Base-by-base conservation (phyloP, 305 asterid species). In the Solanum hybrid region DNA sequence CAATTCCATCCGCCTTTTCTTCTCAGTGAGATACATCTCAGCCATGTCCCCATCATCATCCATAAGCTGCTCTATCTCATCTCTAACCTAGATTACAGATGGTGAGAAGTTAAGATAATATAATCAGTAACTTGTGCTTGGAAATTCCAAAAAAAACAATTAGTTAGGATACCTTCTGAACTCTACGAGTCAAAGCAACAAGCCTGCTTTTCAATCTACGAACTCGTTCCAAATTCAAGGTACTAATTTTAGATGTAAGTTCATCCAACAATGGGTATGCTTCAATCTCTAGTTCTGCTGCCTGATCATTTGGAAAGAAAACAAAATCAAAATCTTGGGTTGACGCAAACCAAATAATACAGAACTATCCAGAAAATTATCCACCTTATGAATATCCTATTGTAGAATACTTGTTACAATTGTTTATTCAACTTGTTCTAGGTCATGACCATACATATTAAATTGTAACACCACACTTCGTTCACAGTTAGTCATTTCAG, bases 21-120 rank as follows among this genome's bases (percentile, higher is more conserved):
- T 97, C 93, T 97, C 99, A 4, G 98, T 95, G 7, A 97, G 99
- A 93, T 96, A 97, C 99, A 97, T 95, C 92, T 97, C 99, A 89
- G 99, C 99, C 99, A 97, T 97, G 92, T 97, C 99, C 32, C 99
- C 99, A 82, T 97, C 99, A 86, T 96, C 99, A 88, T 97, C 99
- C 99, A 97, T 96, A 86, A 97, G 95, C 92, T 97, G 99, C 90
- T 97, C 99, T 91, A 97, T 96, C 95, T 96, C 99, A 91, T 97
- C 99, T 92, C 99, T 95, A 88, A 96, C 99, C 99, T 97, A 94
- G 89, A 94, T 29, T 89, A 92, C 89, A 85, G 72, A 89, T 80
- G 86, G 60, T 84, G 7, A 71, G 86, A 89, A 89, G 90, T 78
- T 66, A 45, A 69, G 87, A 84, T 19, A n/a, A 85, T 85, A 85